phyloP scores from a whole-genome alignment of 2,329 filamentous ascomycete species.

The Aspergillus latus region DNA sequence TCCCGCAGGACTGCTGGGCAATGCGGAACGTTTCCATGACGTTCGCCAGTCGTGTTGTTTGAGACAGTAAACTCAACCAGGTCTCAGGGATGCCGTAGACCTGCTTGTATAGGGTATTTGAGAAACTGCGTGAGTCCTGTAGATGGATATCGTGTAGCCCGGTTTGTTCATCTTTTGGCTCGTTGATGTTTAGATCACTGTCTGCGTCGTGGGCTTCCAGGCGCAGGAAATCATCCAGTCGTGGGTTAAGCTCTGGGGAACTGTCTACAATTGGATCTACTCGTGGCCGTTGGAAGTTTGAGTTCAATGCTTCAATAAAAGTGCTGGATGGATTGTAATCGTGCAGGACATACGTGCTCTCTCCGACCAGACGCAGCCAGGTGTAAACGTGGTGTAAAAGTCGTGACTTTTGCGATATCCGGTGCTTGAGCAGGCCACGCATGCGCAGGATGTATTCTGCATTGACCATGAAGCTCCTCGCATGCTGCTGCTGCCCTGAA shows the following conservation, averaged over 20 bases:
- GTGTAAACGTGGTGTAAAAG: slow-evolving; percentile 44
- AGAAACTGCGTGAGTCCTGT: slow-evolving; percentile 35
- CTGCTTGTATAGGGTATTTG: slow-evolving; percentile 40
- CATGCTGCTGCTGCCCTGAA: slow-evolving; percentile 33
- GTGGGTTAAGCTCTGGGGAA: slow-evolving; percentile 6
- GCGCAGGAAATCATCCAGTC: slow-evolving; percentile 43
- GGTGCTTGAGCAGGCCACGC: slow-evolving; percentile 36
- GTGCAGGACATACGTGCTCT: slow-evolving; percentile 37
- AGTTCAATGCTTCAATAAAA: slow-evolving; percentile 23
- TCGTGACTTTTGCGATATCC: slow-evolving; percentile 38
- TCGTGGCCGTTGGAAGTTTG: not conserved
- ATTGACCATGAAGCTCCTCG: slow-evolving; percentile 38
- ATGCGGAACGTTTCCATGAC: slow-evolving; percentile 31
- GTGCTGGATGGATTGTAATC: slow-evolving; percentile 26
- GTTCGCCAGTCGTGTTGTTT: slow-evolving; percentile 46
- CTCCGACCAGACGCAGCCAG: slow-evolving; percentile 39
- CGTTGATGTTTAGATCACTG: slow-evolving; percentile 41
- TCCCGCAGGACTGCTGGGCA: slow-evolving; percentile 16
- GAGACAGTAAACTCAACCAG: slow-evolving; percentile 47
- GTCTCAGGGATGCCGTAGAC: slow-evolving; percentile 48
- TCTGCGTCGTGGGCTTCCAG: slow-evolving; percentile 36
- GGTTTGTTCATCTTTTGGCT: slow-evolving; percentile 35
- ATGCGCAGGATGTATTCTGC: slow-evolving; percentile 40
- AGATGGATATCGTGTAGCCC: slow-evolving; percentile 44
- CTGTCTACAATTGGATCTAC: not conserved